Percentiles rank a stretch among this genome's conserved stretches.
Conservation (phyloP, 148 eudicot genomes). For the Rhododendron henanense region DNA sequence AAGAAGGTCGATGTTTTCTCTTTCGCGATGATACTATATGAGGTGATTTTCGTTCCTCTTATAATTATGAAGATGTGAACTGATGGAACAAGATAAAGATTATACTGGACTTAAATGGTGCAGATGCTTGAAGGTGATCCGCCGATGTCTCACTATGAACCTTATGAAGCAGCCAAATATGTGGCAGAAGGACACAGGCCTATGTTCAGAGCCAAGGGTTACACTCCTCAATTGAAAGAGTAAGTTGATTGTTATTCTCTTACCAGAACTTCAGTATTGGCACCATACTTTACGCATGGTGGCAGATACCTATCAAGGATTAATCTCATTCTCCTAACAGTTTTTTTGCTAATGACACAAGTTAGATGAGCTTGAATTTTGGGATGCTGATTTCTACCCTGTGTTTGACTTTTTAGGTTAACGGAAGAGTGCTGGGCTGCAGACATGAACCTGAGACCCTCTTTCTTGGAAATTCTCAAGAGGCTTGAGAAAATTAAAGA, state of each 20-base stretch:
- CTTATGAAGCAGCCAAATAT: slow-evolving; percentile 76
- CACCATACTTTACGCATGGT: neutral
- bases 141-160: slow-evolving; percentile 63
- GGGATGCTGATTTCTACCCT: slow-evolving; percentile 2
- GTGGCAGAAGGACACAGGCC: slow-evolving; percentile 90
- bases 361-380: neutral
- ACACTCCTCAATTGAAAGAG: slow-evolving; percentile 57
- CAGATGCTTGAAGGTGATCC: slow-evolving; percentile 91
- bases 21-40: slow-evolving; percentile 88
- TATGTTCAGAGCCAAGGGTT: slow-evolving; percentile 59
- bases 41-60: slow-evolving; percentile 46
- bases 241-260: slow-evolving; percentile 32
- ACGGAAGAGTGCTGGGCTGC: slow-evolving; percentile 78
- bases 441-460: slow-evolving; percentile 74
- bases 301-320: neutral
- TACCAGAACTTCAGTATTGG: neutral
- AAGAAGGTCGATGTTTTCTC: slow-evolving; percentile 98
- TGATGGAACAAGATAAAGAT: neutral
- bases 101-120: slow-evolving; percentile 16
- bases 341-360: neutral
- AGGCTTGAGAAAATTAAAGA: slow-evolving; percentile 82
- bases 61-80: neutral
- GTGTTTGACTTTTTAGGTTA: slow-evolving; percentile 40
- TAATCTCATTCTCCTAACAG: neutral
- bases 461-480: slow-evolving; percentile 85